Evolutionary conservation across 1,139 yeast genomes (phyloP).

Genomic region (Hansenula sp.): DNA sequence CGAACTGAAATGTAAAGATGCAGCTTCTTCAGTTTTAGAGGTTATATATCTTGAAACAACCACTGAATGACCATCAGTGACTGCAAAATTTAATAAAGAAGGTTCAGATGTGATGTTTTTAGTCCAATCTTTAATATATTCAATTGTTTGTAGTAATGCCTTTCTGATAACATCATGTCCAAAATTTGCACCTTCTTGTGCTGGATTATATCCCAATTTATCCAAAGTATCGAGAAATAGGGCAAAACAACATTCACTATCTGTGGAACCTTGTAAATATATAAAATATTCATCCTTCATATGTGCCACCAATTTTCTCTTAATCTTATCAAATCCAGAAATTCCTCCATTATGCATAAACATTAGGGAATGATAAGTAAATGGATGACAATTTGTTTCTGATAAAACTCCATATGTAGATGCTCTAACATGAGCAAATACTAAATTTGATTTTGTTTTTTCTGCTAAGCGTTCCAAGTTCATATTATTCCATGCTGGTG

Average conservation of each 20-base stretch:
- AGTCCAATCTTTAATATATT: conserved; percentile 66
- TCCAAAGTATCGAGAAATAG: conserved; percentile 73
- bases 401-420: conserved; percentile 91
- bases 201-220: conserved; percentile 74
- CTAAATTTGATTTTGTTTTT: conserved; percentile 77
- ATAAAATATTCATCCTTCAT: conserved; percentile 78
- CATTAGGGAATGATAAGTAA: conserved; percentile 79
- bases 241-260: conserved; percentile 93
- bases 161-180: conserved; percentile 57
- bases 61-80: conserved; percentile 88
- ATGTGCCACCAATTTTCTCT: conserved; percentile 65
- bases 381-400: conserved; percentile 96
- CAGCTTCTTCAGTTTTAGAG: conserved; percentile 90
- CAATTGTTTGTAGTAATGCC: conserved; percentile 73
- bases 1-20: conserved; percentile 89
- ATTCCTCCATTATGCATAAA: conserved; percentile 98
- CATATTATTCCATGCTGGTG: conserved; percentile 97
- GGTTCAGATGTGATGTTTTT: conserved; percentile 63
- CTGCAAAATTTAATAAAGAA: conserved; percentile 85
- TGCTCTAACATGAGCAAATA: conserved; percentile 95
- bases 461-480: conserved; percentile 81
- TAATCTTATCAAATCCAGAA: conserved; percentile 66
- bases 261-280: conserved; percentile 87
- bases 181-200: conserved; percentile 37
- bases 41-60: conserved; percentile 88